Base-by-base conservation (phyloP, 306 rosid species). In the Ormosia emarginata region DNA sequence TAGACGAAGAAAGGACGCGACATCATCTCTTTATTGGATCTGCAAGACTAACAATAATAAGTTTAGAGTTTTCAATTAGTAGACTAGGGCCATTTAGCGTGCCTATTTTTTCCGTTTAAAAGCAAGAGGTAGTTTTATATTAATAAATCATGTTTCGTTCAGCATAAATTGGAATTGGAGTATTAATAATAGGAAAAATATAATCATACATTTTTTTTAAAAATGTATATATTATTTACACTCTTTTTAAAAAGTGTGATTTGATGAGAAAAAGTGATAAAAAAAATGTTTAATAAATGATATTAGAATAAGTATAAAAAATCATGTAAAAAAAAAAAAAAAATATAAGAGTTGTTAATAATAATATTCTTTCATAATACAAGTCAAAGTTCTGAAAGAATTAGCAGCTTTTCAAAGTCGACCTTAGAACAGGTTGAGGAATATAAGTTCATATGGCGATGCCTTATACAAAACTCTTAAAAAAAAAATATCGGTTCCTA, bases 381-480 rank as follows among this genome's bases (percentile, higher is more conserved):
- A 67, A 4, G 6, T 29, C 36, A 76, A 64, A 33, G 8, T 37
- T 7, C 14, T 10, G 71, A 80, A 77, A 68, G 79, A 79, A 78
- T 67, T 46, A 53, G 52, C 71, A 77, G 55, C 63, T 55, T 4
- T 24, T 37, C 18, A 30, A 78, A 57, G 52, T 62, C 30, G 6
- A 32, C 67, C 29, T 10, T 30, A 4, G 68, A 79, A 67, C 40
- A 11, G 53, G 36, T 49, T 58, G 71, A 69, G 9, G 63, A 79
- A 79, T 57, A 63, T 0, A 57, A 53, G 63, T 75, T 79, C 74
- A 57, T 17, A 70, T 47, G 77, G 84, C 79, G 59, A 59, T 77
- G 82, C 83, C 85, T 58, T 77, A 71, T 61, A 67, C 79, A 17
- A 53, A 50, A 74, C 43, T 55, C 12, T 24, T 74, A 67, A 69